Percentiles rank a stretch among this genome's conserved stretches.
These are phyloP conservation scores for Bonnemaisonia californica DNA, from an alignment of 31 red algal species.

Conservation along the genomic window DNA sequence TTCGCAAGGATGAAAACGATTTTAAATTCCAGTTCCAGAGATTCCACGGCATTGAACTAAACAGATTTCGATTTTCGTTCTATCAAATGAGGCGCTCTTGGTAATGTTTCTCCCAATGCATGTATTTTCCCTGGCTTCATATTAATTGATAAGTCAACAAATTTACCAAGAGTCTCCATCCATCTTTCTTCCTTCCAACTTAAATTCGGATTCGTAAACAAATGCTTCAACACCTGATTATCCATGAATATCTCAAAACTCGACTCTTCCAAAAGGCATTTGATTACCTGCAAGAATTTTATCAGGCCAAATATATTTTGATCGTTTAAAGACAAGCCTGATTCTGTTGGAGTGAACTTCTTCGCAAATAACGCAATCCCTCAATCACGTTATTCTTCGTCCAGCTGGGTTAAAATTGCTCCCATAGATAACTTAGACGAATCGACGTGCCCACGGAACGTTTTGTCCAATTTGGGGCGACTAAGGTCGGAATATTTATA, in stretches of 20 bases:
- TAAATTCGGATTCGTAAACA: slow-evolving; percentile 17
- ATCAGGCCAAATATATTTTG: not conserved
- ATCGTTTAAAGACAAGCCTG: not conserved
- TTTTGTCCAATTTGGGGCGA: not conserved
- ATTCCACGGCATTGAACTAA: not conserved
- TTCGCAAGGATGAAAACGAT: not conserved
- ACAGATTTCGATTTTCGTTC: too few relatives aligned
- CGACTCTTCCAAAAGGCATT: not conserved
- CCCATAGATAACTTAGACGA: not conserved
- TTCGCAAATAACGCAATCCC: not conserved
- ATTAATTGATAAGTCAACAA: slow-evolving; percentile 27
- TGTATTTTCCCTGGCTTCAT: slow-evolving; percentile 32
- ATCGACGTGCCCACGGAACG: not conserved
- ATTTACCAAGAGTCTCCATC: slow-evolving; percentile 19
- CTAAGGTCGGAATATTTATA: not conserved
- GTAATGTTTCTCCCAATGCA: slow-evolving; percentile 20
- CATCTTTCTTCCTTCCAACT: slow-evolving; percentile 43
- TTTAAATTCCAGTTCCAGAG: not conserved
- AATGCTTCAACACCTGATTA: not conserved
- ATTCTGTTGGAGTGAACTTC: not conserved
- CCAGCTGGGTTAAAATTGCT: not conserved
- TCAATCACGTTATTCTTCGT: not conserved
- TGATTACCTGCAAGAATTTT: not conserved
- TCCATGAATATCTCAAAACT: not conserved
- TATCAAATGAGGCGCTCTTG: slow-evolving; percentile 14